A percentile compares a stretch with the other conserved stretches of the same genome.
Evolutionary conservation across 148 eudicot genomes (phyloP).

Genomic region (Euryodendron excelsum): DNA sequence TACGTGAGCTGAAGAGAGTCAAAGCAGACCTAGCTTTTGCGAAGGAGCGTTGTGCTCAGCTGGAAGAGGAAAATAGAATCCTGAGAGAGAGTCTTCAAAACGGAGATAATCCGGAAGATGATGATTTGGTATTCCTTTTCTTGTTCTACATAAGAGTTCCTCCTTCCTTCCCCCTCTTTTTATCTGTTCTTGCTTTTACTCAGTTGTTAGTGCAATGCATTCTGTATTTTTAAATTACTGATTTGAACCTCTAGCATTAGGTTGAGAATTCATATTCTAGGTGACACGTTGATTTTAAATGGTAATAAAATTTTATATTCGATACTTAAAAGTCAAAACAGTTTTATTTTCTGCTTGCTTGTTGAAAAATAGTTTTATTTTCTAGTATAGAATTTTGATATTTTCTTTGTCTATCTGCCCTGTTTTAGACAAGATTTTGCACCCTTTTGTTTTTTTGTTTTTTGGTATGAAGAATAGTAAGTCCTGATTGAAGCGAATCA

Average conservation of each 20-base stretch:
- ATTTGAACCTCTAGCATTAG: not conserved
- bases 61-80: slow-evolving; percentile 78
- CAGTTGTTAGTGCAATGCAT: not conserved
- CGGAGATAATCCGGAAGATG: slow-evolving; percentile 74
- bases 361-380: not conserved
- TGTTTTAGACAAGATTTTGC: not conserved
- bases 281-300: not conserved
- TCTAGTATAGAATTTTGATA: not conserved
- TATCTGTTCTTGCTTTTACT: not conserved
- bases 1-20: slow-evolving; percentile 84
- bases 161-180: not conserved
- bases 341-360: not conserved
- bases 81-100: slow-evolving; percentile 66
- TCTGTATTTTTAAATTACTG: not conserved
- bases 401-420: not conserved
- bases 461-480: not conserved
- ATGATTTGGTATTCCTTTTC: slow-evolving; percentile 58
- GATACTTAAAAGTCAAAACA: not conserved
- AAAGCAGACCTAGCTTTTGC: slow-evolving; percentile 92
- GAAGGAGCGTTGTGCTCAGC: slow-evolving; percentile 83
- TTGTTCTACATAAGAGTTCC: too few relatives aligned
- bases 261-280: not conserved
- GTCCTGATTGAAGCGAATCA: not conserved
- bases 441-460: not conserved
- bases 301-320: not conserved